Conservation (phyloP, 768 basidiomycete genomes). For the Porphyrellus cyaneotinctus region DNA sequence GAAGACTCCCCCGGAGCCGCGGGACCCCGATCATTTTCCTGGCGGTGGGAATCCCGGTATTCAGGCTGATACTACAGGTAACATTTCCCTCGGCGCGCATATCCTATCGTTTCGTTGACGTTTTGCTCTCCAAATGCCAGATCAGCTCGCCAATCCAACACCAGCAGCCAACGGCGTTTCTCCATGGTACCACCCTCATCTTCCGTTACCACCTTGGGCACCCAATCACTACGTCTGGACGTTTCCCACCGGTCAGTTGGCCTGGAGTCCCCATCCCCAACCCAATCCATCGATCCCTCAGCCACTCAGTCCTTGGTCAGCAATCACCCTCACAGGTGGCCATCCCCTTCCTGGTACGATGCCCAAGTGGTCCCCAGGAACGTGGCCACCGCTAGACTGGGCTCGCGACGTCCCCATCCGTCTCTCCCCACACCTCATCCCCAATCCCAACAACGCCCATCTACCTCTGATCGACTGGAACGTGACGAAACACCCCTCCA, state of each 20-base stretch:
- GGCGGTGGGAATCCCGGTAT: conserved; percentile 20
- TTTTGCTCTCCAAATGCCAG: conserved; percentile 2
- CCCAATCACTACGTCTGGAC: conserved; percentile 24
- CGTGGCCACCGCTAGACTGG: conserved; percentile 29
- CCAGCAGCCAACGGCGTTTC: neutral
- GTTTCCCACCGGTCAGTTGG: conserved; percentile 22
- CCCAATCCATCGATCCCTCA: conserved; percentile 3
- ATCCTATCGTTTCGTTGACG: neutral
- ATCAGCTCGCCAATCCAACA: neutral
- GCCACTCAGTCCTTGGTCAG: conserved; percentile 15
- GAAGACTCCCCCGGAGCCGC: conserved; percentile 1
- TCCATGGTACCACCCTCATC: conserved; percentile 1
- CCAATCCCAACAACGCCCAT: conserved; percentile 29
- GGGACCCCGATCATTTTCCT: conserved; percentile 14
- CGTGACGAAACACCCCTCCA: conserved; percentile 31
- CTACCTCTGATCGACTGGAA: conserved; percentile 36
- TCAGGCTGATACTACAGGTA: conserved; percentile 16
- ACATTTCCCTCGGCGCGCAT: neutral
- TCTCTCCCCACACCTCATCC: conserved; percentile 27
- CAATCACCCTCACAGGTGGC: conserved; percentile 17
- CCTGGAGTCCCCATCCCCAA: conserved; percentile 27
- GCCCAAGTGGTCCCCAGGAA: conserved; percentile 26
- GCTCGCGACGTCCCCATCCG: conserved; percentile 17
- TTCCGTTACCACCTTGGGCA: conserved; percentile 11
- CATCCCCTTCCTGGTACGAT: conserved; percentile 23